These are phyloP conservation scores for Fonsecaea multimorphosa DNA, from an alignment of 2,329 filamentous ascomycete species.

Conservation along the genomic window DNA sequence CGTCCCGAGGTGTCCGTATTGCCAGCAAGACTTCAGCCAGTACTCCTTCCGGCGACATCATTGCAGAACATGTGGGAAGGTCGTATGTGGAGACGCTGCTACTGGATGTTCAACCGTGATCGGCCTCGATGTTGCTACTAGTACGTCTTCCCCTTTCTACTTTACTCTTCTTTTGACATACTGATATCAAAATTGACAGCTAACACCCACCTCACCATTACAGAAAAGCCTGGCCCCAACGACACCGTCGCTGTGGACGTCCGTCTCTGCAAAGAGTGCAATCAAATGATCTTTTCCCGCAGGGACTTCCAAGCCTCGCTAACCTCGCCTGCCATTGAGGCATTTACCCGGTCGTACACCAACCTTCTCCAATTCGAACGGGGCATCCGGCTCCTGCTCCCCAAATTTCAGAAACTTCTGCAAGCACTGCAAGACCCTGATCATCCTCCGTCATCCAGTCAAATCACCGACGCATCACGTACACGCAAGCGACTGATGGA, in stretches of 20 bases:
- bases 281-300: slow-evolving; percentile 70
- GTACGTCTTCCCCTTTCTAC: slow-evolving; percentile 51
- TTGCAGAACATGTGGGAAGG: slow-evolving; percentile 88
- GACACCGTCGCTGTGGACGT: slow-evolving; percentile 73
- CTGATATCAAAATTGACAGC: slow-evolving; percentile 35
- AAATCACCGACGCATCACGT: slow-evolving; percentile 84
- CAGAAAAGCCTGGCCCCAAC: slow-evolving; percentile 44
- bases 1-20: slow-evolving; percentile 86
- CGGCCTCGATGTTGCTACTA: slow-evolving; percentile 74
- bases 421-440: slow-evolving; percentile 74
- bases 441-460: slow-evolving; percentile 67
- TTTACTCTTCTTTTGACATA: slow-evolving; percentile 21
- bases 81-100: slow-evolving; percentile 86
- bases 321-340: slow-evolving; percentile 66
- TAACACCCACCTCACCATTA: slow-evolving; percentile 31
- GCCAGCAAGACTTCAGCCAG: slow-evolving; percentile 90
- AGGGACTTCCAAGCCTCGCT: slow-evolving; percentile 78
- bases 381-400: slow-evolving; percentile 80
- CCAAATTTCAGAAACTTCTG: slow-evolving; percentile 81
- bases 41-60: slow-evolving; percentile 95
- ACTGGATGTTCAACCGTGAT: slow-evolving; percentile 87
- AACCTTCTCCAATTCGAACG: slow-evolving; percentile 86
- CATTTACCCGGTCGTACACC: slow-evolving; percentile 69
- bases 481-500: slow-evolving; percentile 89
- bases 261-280: slow-evolving; percentile 92